Conservation (phyloP, 495 filamentous ascomycete genomes). For the Hypoxylon subgilvum region DNA sequence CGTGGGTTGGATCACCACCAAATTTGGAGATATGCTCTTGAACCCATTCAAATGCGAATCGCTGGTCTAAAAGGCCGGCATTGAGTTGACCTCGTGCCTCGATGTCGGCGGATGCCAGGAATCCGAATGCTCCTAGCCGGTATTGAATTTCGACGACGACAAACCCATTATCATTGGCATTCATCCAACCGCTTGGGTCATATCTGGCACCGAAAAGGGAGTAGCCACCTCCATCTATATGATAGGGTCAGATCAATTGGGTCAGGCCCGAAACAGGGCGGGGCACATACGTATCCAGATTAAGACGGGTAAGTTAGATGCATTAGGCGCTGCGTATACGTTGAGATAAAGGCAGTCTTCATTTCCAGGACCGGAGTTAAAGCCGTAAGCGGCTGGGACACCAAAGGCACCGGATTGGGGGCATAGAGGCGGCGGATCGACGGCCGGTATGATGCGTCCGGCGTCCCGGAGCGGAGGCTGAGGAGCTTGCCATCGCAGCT, state of each 20-base stretch:
- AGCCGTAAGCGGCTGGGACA: constrained; percentile 26
- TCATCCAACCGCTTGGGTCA: constrained; percentile 47
- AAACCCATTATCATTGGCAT: constrained; percentile 53
- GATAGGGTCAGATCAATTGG: constrained; percentile 1
- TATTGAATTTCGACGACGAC: constrained; percentile 56
- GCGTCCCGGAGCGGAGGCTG: constrained; percentile 30
- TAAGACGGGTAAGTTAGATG: constrained; percentile 47
- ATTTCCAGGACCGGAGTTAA: constrained; percentile 39
- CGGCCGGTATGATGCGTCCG: constrained; percentile 27
- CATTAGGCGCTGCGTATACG: constrained; percentile 50
- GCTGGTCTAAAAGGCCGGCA: constrained; percentile 70
- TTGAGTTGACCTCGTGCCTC: constrained; percentile 61
- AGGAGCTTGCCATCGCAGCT: constrained; percentile 44
- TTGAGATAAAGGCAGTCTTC: constrained; percentile 63
- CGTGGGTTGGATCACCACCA: constrained; percentile 67
- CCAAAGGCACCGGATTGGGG: constrained; percentile 42
- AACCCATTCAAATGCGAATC: constrained; percentile 75
- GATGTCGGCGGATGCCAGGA: constrained; percentile 49
- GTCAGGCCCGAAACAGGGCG: not conserved
- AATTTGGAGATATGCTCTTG: constrained; percentile 70
- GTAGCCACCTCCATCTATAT: constrained; percentile 49
- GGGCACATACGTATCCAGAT: constrained; percentile 46
- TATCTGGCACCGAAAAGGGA: constrained; percentile 48
- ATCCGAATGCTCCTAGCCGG: constrained; percentile 59
- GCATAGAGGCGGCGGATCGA: constrained; percentile 41